Percentiles rank a stretch among this genome's conserved stretches.
These are phyloP conservation scores for Zalaria sp. DNA, from an alignment of 2,329 filamentous ascomycete genomes.

Conservation along the genomic window DNA sequence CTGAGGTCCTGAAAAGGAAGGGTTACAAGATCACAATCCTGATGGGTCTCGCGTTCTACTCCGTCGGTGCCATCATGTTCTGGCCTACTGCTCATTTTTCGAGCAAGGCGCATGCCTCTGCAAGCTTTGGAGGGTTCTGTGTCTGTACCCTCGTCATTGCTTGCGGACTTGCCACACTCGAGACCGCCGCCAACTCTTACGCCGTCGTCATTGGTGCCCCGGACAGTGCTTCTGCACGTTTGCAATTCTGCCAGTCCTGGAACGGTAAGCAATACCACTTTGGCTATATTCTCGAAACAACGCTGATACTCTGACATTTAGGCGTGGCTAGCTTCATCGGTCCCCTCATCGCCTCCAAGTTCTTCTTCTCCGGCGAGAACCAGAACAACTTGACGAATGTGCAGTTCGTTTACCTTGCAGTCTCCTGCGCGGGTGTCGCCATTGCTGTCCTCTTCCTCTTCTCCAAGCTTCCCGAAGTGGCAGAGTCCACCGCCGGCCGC, in stretches of 20 bases:
- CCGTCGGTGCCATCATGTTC: constrained; percentile 23
- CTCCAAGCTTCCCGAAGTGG: constrained; percentile 22
- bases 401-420: constrained; percentile 24
- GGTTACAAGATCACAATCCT: constrained; percentile 33
- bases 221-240: constrained; percentile 19
- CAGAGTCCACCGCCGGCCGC: constrained; percentile 11
- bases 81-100: constrained; percentile 23
- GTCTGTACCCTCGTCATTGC: constrained; percentile 24
- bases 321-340: constrained; percentile 23
- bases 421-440: constrained; percentile 21
- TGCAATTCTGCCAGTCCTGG: constrained; percentile 26
- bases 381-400: constrained; percentile 20
- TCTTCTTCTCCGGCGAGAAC: constrained; percentile 21
- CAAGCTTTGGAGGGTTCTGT: constrained; percentile 23
- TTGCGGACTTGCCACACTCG: constrained; percentile 24
- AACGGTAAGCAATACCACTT: constrained; percentile 10
- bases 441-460: constrained; percentile 22
- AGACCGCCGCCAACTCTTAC: constrained; percentile 25
- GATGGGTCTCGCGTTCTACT: constrained; percentile 23
- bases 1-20: constrained; percentile 27
- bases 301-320: too few species aligned
- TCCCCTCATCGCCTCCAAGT: constrained; percentile 24
- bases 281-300: too few species aligned
- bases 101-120: constrained; percentile 13
- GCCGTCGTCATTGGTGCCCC: constrained; percentile 24